Base-by-base conservation (phyloP, 1,284 basidiomycete species). In the Irpex sp. region DNA sequence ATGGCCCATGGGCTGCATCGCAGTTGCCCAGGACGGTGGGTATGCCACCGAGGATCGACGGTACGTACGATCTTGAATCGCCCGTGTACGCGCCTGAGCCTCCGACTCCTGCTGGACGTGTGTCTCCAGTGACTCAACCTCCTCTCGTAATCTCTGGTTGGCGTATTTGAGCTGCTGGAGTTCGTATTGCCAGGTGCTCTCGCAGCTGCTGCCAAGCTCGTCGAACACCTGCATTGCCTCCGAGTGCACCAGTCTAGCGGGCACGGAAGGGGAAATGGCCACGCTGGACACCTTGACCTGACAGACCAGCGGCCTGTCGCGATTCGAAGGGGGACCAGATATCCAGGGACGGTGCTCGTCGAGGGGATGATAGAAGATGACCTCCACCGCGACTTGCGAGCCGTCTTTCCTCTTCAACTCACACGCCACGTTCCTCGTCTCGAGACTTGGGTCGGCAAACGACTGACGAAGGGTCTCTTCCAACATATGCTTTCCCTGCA, bases 151-250 rank as follows among this genome's bases (percentile, higher is more conserved):
- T 66, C 88, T 78, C 72, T 86, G 80, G 71, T 97, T 96, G 60
- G 83, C 81, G 69, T 87, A 87, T 72, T 87, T 83, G 68, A 95
- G 80, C 76, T 95, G 92, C 76, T 95, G 91, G 43, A 97, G 79
- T 77, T 95, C 94, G 71, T 94, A 96, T 76, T 95, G 94, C 94
- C 95, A 97, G 66, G 90, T 93, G 46, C 89, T 88, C 19, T 82
- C 86, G 9, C 88, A 77, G 6, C 76, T 74, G 0, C 83, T 81
- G 54, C 90, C 87, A 19, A 95, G 81, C 73, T 93, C 92, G 55
- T 85, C 86, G 68, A 94, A 94, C 7, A 94, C 75, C 66, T 90
- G 86, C 35, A 70, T 75, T 1, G 47, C 15, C 43, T 71, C 72
- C 9, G 77, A 66, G 54, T 81, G 76, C 26, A 67, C 62, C 62